Evolutionary conservation across 116 monocot genomes (phyloP), one percentile per base, ranked within the genome.

Genomic region (Zostera marina): DNA sequence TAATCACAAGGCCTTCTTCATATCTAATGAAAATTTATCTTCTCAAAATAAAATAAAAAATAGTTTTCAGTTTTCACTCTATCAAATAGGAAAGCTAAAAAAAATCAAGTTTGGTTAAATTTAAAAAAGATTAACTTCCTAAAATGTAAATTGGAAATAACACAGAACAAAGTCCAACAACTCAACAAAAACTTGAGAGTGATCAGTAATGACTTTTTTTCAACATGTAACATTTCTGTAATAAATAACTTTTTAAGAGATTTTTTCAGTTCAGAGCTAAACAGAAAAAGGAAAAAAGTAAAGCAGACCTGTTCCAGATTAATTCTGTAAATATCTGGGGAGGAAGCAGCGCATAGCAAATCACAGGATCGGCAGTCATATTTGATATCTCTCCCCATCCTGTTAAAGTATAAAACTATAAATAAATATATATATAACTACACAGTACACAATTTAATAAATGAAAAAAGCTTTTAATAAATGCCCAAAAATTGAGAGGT

Each of bases 301-400:
- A 63, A n/a, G 9, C 52, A 20, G 56, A 85, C 96, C 85, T 96
- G 85, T 63, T 96, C 82, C 67, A 96, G 72, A 62, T 96, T 96
- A 14, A 96, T 96, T 74, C 96, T 74, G 67, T 96, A 96, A 32
- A 89, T 15, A 68, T 96, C 89, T 45, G 96, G 85, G 23, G 96
- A 88, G 40, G 96, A 96, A 59, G 96, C 96, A 63, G 96, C 89
- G 80, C 96, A 96, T 11, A 96, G 69, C 67, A 96, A 82, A 66
- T 96, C 89, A 64, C 96, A 96, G 23, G 96, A 89, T 85, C 96
- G 89, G 65, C 78, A 76, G 60, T 96, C 96, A 74, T 96, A 96
- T 23, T 72, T 68, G 11, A 96, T 74, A 66, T 96, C 96, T 61
- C 96, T 96, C 67, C 96, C 96, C 96, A 96, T 89, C 63, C 93